These are phyloP conservation scores for Aspergillus sp. DNA, from an alignment of 2,329 filamentous ascomycete genomes.

Conservation along the genomic window DNA sequence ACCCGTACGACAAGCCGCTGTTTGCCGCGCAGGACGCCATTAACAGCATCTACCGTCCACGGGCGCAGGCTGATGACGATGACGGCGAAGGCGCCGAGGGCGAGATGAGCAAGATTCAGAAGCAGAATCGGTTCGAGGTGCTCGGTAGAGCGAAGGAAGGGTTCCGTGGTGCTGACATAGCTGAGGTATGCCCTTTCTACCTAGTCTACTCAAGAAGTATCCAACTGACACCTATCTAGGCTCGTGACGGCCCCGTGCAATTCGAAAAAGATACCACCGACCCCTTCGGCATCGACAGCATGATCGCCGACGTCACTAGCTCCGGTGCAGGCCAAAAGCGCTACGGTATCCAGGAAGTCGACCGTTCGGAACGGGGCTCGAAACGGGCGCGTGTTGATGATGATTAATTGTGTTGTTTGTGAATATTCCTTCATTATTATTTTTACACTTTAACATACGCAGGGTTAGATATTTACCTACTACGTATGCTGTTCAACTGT, in stretches of 20 bases:
- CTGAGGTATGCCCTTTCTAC: slow-evolving; percentile 61
- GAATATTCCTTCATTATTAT: neutral
- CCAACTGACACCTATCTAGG: slow-evolving; percentile 45
- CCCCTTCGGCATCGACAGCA: slow-evolving; percentile 92
- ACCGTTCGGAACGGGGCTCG: slow-evolving; percentile 38
- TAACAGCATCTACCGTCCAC: slow-evolving; percentile 87
- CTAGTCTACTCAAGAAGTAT: neutral
- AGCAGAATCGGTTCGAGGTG: slow-evolving; percentile 82
- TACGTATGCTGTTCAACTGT: slow-evolving; percentile 9
- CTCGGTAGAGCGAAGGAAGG: slow-evolving; percentile 80
- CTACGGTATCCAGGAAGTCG: slow-evolving; percentile 47
- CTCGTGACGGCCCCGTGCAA: slow-evolving; percentile 86
- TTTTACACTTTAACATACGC: too few species aligned
- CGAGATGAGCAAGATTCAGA: slow-evolving; percentile 86
- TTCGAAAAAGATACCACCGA: slow-evolving; percentile 89
- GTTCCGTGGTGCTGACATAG: slow-evolving; percentile 80
- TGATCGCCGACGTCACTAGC: slow-evolving; percentile 75
- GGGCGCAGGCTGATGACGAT: slow-evolving; percentile 69
- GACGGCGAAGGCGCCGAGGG: slow-evolving; percentile 77
- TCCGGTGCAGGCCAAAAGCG: slow-evolving; percentile 51
- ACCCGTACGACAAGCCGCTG: slow-evolving; percentile 93
- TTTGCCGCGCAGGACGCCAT: slow-evolving; percentile 96
- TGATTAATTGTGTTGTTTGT: slow-evolving; percentile 47
- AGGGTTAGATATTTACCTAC: neutral
- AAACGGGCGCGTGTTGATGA: slow-evolving; percentile 81